Evolutionary conservation across 2,329 filamentous ascomycete species (phyloP), one percentile per base, ranked within the genome.

Genomic region (Nothophaeocryptopus gaeumannii): DNA sequence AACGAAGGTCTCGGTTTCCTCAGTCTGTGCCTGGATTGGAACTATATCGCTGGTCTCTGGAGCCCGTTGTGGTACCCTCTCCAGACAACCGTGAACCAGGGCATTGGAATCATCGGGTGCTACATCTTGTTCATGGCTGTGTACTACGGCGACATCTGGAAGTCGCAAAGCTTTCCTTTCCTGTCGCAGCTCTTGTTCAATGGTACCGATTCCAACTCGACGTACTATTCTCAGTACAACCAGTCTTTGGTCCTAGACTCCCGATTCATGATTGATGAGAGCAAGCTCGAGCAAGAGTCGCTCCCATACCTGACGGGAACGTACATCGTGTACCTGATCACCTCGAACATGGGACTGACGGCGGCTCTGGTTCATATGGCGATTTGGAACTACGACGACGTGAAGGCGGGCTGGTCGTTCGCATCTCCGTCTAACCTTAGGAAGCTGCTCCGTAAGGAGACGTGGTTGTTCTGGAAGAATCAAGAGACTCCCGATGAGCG

Each of bases 1-100:
- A 74, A 76, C 50, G 73, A 76, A 53, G 74, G 73, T 9, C 58
- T 76, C 1, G 74, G 74, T 2, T 61, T 74, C 10, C 62, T 75
- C n/a, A 66, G 54, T 8, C 42, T 73, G 16, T 72, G 66, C 5
- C 69, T 76, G 30, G 74, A 76, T 55, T 76, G 72, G 69, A 67
- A 74, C 53, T 75, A 75, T 53, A 69, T 75, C 45, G 67, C 68
- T 2, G 66, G 33, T 20, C 33, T 40, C 26, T 33, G 36, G 26
- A 45, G 41, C 10, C 47, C 47, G 15, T 30, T 52, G 12, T 52
- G 45, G 39, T 52, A 48, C 14, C 50, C 50, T 26, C 30, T 44
- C 5, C 35, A 47, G 35, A 48, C 38, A 5, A 39, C 45, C 8
- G 34, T 47, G 2, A 52, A 47, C 26, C 40, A 43, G 39, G 26